A percentile compares a stretch with the other conserved stretches of the same genome.
Evolutionary conservation across 2,329 filamentous ascomycete species (phyloP).

Genomic region (Fusarium sp.): DNA sequence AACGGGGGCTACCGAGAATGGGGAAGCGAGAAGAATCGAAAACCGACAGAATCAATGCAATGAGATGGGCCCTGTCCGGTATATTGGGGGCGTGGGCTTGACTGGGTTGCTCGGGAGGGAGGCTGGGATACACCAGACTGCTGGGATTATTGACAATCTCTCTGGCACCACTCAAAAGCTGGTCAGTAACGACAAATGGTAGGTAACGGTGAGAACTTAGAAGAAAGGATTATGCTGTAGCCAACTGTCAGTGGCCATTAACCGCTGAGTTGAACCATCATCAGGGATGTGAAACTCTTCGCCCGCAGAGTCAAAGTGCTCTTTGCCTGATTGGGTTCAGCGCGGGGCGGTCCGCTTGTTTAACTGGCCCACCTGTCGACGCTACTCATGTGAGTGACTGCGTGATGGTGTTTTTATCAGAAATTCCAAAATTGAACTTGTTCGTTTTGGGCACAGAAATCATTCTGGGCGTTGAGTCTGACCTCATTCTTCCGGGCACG

Average conservation of each 20-base stretch:
- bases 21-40: conserved; percentile 7
- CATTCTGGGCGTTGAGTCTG: not conserved
- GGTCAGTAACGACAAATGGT: not conserved
- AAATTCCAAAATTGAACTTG: not conserved
- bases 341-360: conserved; percentile 7
- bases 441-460: not conserved
- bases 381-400: conserved; percentile 6
- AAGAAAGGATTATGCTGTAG: not conserved
- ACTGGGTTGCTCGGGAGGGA: not conserved
- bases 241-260: conserved; percentile 12
- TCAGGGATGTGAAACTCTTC: conserved; percentile 14
- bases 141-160: not conserved
- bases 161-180: not conserved
- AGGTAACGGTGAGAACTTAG: conserved; percentile 1
- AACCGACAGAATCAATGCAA: conserved; percentile 7
- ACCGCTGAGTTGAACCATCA: conserved; percentile 3
- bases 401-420: not conserved
- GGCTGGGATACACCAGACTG: conserved; percentile 2
- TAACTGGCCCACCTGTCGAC: conserved; percentile 2
- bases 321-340: conserved; percentile 8
- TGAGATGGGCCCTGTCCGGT: conserved; percentile 7
- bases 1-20: conserved; percentile 5
- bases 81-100: not conserved
- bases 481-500: not conserved
- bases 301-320: not conserved